Conservation (phyloP, 2,329 filamentous ascomycete species). For the Kalaharituber pfeilii region DNA sequence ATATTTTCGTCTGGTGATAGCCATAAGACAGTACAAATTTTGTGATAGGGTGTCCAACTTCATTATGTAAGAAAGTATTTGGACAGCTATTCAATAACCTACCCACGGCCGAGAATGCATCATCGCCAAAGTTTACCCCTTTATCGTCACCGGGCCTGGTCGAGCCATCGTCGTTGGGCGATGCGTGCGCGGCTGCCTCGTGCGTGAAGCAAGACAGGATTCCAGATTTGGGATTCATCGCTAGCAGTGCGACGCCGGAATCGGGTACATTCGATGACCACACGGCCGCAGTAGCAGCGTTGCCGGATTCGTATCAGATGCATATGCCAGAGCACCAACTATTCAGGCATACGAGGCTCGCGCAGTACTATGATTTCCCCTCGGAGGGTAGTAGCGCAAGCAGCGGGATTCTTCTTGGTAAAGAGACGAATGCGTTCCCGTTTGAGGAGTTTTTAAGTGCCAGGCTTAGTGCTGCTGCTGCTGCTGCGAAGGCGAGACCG, state of each 20-base stretch:
- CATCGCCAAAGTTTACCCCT: no score
- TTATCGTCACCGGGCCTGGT: no score
- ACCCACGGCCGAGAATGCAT: no score
- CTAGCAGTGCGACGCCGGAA: neutral
- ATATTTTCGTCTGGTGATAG: no score
- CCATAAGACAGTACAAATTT: no score
- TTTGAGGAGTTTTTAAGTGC: slow-evolving; percentile 13
- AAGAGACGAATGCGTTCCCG: slow-evolving; percentile 11
- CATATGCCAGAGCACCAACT: neutral
- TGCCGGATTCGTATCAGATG: neutral
- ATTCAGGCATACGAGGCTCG: neutral
- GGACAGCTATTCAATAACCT: no score
- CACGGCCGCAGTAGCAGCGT: neutral
- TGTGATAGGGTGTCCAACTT: no score
- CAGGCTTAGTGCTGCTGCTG: neutral
- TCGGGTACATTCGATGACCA: slow-evolving; percentile 1
- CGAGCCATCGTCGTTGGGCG: no score
- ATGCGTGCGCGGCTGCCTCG: neutral
- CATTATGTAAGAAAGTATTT: no score
- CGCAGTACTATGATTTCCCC: neutral
- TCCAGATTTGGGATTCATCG: neutral
- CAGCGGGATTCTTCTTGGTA: slow-evolving; percentile 8
- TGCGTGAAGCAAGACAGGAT: neutral
- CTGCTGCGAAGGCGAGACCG: no score
- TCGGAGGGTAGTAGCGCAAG: neutral